Percentiles rank a stretch among this genome's conserved stretches.
Evolutionary conservation across 768 basidiomycete species (phyloP).

Genomic region (Pholiota microspora): DNA sequence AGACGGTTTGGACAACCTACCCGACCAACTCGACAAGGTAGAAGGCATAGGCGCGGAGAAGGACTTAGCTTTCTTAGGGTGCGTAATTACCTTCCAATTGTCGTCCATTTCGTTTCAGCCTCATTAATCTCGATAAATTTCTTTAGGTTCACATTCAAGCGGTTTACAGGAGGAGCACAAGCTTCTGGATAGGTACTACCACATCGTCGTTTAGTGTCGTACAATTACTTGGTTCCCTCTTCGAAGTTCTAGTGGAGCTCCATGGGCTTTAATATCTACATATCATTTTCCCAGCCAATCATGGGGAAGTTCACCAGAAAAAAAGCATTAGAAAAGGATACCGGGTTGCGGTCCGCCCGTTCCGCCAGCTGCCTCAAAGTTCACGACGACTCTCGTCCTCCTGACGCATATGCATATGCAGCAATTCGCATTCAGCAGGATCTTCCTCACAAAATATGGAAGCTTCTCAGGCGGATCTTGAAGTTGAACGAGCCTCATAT

Average conservation of each 20-base stretch:
- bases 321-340: no score
- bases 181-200: conserved; percentile 22
- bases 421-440: neutral
- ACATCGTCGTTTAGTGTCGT: neutral
- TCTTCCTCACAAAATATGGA: neutral
- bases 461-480: neutral
- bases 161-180: conserved; percentile 46
- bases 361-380: neutral
- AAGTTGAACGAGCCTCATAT: neutral
- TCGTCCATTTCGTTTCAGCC: neutral
- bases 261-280: neutral
- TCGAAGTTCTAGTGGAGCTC: neutral
- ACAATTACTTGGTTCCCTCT: conserved; percentile 2
- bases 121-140: conserved; percentile 8
- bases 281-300: neutral
- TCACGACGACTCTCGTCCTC: neutral
- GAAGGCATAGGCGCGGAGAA: conserved; percentile 66
- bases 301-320: neutral
- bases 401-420: neutral
- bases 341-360: conserved; percentile 1
- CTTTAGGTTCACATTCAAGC: conserved; percentile 83
- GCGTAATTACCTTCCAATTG: conserved; percentile 22
- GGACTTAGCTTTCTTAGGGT: conserved; percentile 68
- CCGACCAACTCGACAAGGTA: conserved; percentile 56
- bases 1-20: conserved; percentile 79